Evolutionary conservation across 257 asterid genomes (phyloP), one percentile per base, ranked within the genome.

Genomic region (Fraxinus cuspidata): DNA sequence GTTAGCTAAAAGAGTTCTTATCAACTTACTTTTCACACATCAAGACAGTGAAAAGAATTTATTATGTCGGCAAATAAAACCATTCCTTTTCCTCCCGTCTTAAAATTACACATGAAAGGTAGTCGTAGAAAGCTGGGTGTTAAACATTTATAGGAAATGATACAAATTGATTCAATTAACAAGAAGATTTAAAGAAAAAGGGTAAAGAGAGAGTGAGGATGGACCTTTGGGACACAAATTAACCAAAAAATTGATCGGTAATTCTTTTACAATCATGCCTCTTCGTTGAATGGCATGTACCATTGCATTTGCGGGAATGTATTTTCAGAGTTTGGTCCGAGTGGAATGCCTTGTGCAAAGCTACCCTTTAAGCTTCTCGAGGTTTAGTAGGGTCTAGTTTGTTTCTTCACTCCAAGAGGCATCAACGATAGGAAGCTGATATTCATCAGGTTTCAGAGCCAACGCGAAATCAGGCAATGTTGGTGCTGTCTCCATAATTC

Each of bases 401-500:
- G 80, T 74, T 80, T 90, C 97, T 31, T 86, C 92, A 70, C 84
- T 88, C 97, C 99, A 92, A 1, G 92, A 88, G 75, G 74, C 80
- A 78, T 94, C 89, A 81, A 89, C 89, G 0, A 8, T 74, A 77
- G 99, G 97, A 78, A 94, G 97, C 84, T 89, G 97, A 81, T 89
- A 92, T 15, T 94, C 99, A 49, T 94, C 99, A 1, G 99, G 99
- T 74, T 94, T 94, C 53, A 94, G 92, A 69, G 99, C 97, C 92
- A 94, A 86, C 0, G 94, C 88, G 49, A 94, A 94, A 79, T 94
- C 99, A 0, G 99, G 99, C 84, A 94, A 80, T 49, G 97, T 87
- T 21, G 99, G 99, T 19, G 99, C 99, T 23, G 97, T 91, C 82
- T 94, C 99, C 92, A 94, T 89, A 68, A 94, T 92, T 77, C 99